Percentiles rank a stretch among this genome's conserved stretches.
phyloP scores from a whole-genome alignment of 2,329 filamentous ascomycete species.

The Capronia americana region DNA sequence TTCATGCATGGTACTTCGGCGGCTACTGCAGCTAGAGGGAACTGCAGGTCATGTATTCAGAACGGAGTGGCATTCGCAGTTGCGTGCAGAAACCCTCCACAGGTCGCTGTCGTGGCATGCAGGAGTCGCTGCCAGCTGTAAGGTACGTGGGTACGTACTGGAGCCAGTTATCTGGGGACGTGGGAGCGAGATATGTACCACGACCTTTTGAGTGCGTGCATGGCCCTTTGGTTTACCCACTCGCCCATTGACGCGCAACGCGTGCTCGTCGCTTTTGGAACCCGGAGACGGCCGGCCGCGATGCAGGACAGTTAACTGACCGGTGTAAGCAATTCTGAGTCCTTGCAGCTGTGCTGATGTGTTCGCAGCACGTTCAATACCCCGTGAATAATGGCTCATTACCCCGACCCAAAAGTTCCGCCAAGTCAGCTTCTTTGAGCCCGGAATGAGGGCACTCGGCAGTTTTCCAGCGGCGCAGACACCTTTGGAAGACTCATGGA shows the following conservation, averaged over 20 bases:
- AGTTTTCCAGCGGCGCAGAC: slow-evolving; percentile 1
- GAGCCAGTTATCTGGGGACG: background rate
- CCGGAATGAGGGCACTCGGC: slow-evolving; percentile 8
- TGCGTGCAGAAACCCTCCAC: slow-evolving; percentile 2
- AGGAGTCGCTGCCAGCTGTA: slow-evolving; percentile 20
- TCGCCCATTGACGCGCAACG: background rate
- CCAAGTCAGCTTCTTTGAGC: slow-evolving; percentile 21
- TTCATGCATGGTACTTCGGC: slow-evolving; percentile 35
- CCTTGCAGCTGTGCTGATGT: slow-evolving; percentile 4
- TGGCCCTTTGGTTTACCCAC: slow-evolving; percentile 16
- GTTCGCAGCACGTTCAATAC: slow-evolving; percentile 19
- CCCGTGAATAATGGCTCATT: slow-evolving; percentile 4
- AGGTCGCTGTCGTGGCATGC: slow-evolving; percentile 25
- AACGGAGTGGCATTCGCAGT: slow-evolving; percentile 8
- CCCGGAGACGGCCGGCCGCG: background rate
- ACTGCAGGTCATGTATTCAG: slow-evolving; percentile 24
- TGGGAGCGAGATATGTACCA: background rate
- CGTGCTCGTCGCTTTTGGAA: background rate
- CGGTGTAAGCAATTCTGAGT: background rate
- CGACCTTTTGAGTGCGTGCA: slow-evolving; percentile 8
- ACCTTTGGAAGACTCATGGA: background rate
- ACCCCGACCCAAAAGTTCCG: slow-evolving; percentile 26
- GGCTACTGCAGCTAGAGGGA: slow-evolving; percentile 5
- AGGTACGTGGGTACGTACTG: slow-evolving; percentile 17
- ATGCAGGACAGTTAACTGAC: background rate